A percentile compares a stretch with the other conserved stretches of the same genome.
phyloP scores from a whole-genome alignment of 192 early-diverging fungal species.

The Podila minutissima region DNA sequence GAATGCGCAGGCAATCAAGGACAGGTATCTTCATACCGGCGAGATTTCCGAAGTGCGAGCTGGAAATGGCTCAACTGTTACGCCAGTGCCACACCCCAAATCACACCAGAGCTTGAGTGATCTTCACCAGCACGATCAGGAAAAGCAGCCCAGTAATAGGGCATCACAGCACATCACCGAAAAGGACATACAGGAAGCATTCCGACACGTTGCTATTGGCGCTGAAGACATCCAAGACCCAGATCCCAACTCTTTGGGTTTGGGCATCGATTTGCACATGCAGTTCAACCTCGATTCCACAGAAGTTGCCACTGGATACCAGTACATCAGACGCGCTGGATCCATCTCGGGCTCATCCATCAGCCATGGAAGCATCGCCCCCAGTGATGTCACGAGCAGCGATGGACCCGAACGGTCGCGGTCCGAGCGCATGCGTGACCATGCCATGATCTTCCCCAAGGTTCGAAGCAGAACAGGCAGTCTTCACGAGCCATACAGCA shows the following conservation, averaged over 20 bases:
- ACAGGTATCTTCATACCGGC: background rate
- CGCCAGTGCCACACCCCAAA: background rate
- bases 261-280: conserved; percentile 27
- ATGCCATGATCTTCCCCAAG: conserved; percentile 27
- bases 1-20: background rate
- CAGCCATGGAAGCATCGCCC: background rate
- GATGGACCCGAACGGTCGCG: background rate
- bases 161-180: background rate
- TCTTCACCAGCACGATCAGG: background rate
- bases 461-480: conserved; percentile 11
- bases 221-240: background rate
- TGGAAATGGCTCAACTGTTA: background rate
- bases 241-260: conserved; percentile 14
- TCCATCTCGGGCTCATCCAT: conserved; percentile 1
- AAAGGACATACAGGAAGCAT: background rate
- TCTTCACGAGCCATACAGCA: conserved; percentile 12
- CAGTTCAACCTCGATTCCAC: background rate
- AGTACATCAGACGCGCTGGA: background rate
- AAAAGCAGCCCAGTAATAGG: background rate
- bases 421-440: conserved; percentile 15
- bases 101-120: background rate
- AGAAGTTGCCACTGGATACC: background rate
- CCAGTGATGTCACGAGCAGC: background rate
- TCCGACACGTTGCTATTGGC: background rate
- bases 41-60: conserved; percentile 1